Evolutionary conservation across 257 asterid genomes (phyloP), one percentile per base, ranked within the genome.

Genomic region (Cinchona pubescens): DNA sequence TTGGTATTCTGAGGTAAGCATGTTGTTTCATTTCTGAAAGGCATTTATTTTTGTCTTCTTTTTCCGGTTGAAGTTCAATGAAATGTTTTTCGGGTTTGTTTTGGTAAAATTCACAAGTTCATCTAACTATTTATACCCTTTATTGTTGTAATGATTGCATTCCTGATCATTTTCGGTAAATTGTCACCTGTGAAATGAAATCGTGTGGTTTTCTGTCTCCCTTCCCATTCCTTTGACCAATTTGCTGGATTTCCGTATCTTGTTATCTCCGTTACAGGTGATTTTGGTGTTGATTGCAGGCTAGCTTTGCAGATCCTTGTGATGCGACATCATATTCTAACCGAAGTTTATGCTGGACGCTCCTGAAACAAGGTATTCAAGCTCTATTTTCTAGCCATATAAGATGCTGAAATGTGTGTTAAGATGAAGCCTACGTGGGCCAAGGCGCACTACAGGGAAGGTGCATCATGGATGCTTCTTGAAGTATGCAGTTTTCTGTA

Each of bases 1-100:
- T 61, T 83, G 76, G 80, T 86, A 32, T 68, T 75, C 78, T 7
- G n/a, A 43, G 86, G 88, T 84, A 78, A 49, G 29, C 18, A 16
- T 30, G 27, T 30, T 23, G 35, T 29, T 61, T 3, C 25, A 40
- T 25, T 3, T 43, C n/a, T 67, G 1, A 1, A 35, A n/a, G 35
- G 46, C 46, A n/a, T 12, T 18, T 40, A 2, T 13, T 27, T 25
- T n/a, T 62, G 21, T 62, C 4, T 14, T 32, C n/a, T 35, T 15
- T 10, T 12, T 32, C 61, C 5, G 23, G 4, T 65, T 62, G 43
- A 62, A 32, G 30, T 38, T 14, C 5, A 16, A 6, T 15, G 12
- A 67, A 27, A 14, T 19, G 2, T 21, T 66, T 49, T 69, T 18
- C 46, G 12, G 16, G 23, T 49, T 53, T 49, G 61, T 49, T 18